Conservation (phyloP, 2,329 filamentous ascomycete genomes). For the Pseudopithomyces maydicus region DNA sequence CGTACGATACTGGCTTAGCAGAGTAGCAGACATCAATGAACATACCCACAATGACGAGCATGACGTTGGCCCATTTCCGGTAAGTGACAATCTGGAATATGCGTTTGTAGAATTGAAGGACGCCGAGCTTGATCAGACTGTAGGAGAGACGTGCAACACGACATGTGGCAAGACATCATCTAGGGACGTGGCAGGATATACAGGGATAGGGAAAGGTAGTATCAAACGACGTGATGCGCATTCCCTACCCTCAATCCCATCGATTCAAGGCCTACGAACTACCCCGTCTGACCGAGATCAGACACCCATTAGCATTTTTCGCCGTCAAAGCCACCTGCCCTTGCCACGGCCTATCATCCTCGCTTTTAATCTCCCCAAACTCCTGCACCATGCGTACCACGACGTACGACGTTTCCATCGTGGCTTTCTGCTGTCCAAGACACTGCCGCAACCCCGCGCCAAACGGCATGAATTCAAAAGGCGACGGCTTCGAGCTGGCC, state of each 20-base stretch:
- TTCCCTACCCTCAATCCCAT: no score
- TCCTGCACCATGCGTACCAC: conserved; percentile 9
- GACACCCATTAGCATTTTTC: conserved; percentile 14
- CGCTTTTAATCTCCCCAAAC: conserved; percentile 10
- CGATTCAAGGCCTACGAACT: no score
- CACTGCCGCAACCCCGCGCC: conserved; percentile 11
- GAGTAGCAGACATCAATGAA: neutral
- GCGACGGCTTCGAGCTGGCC: neutral
- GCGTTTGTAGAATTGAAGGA: neutral
- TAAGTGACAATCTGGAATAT: neutral
- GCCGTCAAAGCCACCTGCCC: conserved; percentile 10
- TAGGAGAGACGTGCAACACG: neutral
- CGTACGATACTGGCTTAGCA: neutral
- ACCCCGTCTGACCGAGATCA: neutral
- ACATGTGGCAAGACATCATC: no score
- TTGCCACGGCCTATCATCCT: conserved; percentile 9
- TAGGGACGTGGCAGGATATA: no score
- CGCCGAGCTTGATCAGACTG: neutral
- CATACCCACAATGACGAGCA: neutral
- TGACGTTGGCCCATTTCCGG: neutral
- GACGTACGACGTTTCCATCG: conserved; percentile 13
- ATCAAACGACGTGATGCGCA: no score
- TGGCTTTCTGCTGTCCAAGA: conserved; percentile 11
- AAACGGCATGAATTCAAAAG: conserved; percentile 14
- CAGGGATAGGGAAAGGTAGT: no score